Evolutionary conservation across 1,139 yeast genomes (phyloP), one percentile per base, ranked within the genome.

Genomic region (Sugiyamaella paludigena): DNA sequence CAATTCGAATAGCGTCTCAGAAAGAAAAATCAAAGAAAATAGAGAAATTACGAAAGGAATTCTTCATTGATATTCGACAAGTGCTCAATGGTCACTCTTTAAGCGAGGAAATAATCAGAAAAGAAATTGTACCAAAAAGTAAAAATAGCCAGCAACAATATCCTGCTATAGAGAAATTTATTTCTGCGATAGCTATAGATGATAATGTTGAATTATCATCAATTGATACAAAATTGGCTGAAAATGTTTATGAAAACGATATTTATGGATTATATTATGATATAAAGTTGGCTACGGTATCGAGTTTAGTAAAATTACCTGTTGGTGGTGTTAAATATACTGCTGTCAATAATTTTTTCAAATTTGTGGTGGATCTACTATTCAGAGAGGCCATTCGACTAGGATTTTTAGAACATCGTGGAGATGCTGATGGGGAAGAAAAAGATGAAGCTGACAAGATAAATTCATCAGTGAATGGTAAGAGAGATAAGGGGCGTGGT

Each of bases 321-420:
- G 74, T 82, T 30, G 89, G 88, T 1, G 71, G 83, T n/a, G 62
- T 70, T 19, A 68, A 68, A 11, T 89, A 89, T 63, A 70, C 69
- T 16, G 73, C 76, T 56, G 71, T 84, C 37, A 92, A 87, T 64
- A 77, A 76, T 49, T 84, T 85, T 59, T 88, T 81, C 70, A 83
- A 80, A 62, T 81, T 83, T 58, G 69, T 87, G 2, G 76, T 83
- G 1, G 95, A 87, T 58, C 67, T 87, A 47, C 67, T 89, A 34
- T 67, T 88, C 47, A 79, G 95, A 60, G 97, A 89, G 65, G 75
- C 83, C 19, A 74, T 77, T 30, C 76, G 84, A 53, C 60, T 79
- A 19, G 75, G 75, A 12, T 55, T 76, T 27, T 54, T 63, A 1
- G 45, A 55, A 38, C 61, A 63, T 41, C 45, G 48, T 5, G 43